Conservation (phyloP, 768 basidiomycete species). For the Suillus sp. region DNA sequence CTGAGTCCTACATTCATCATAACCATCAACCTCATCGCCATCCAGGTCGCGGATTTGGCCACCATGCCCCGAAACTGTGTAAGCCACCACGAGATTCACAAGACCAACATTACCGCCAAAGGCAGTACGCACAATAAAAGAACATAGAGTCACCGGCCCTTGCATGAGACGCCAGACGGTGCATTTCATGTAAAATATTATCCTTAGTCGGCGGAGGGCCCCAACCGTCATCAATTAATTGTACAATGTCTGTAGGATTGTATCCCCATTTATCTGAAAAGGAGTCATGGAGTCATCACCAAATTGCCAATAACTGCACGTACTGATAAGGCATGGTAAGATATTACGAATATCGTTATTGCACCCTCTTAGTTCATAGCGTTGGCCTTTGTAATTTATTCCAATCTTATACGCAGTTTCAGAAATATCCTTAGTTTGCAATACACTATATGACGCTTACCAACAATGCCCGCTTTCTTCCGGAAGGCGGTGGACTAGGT, state of each 20-base stretch:
- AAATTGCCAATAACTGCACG: not conserved
- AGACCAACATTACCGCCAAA: not conserved
- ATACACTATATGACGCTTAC: not conserved
- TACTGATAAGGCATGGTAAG: conserved; percentile 1
- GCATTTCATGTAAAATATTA: not conserved
- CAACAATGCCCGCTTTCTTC: conserved; percentile 3
- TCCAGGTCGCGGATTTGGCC: not conserved
- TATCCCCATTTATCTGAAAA: conserved; percentile 6
- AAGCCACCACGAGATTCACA: not conserved
- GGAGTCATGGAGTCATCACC: not conserved
- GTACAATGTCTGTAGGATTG: not conserved
- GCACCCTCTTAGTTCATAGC: not conserved
- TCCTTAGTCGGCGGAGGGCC: not conserved
- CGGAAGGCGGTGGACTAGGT: not conserved
- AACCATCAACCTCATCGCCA: conserved; percentile 7
- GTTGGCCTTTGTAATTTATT: conserved; percentile 6
- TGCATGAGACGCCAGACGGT: not conserved
- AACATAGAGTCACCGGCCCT: conserved; percentile 4
- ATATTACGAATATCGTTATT: conserved; percentile 2
- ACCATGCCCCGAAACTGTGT: conserved; percentile 1
- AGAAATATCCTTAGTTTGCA: not conserved
- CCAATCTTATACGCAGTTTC: not conserved
- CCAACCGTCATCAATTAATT: not conserved
- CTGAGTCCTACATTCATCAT: not conserved
- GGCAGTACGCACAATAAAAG: conserved; percentile 4